Evolutionary conservation across 2,329 filamentous ascomycete species (phyloP).

Genomic region (Paramyrothecium sp.): DNA sequence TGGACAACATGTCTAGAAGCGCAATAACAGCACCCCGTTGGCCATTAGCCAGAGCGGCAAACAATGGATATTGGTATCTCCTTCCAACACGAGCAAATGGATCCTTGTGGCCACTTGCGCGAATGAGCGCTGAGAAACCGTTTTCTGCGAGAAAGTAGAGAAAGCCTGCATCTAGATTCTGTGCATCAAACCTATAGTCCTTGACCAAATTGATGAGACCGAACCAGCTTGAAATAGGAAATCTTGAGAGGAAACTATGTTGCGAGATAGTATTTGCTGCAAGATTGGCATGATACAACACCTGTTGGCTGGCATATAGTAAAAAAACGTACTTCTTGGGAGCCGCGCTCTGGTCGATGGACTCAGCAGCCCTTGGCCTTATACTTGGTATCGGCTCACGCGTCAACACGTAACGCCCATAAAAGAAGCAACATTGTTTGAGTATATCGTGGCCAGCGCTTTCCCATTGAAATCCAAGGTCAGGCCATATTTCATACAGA

Average conservation of each 20-base stretch:
- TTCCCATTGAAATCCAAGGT: constrained; percentile 26
- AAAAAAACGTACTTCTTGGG: neutral
- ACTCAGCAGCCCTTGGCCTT: neutral
- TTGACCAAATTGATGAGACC: constrained; percentile 26
- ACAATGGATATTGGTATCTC: constrained; percentile 30
- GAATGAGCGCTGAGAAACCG: constrained; percentile 24
- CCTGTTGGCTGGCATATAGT: neutral
- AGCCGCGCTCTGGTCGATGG: constrained; percentile 26
- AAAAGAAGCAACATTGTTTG: constrained; percentile 39
- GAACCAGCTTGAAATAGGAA: constrained; percentile 27
- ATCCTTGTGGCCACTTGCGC: constrained; percentile 13
- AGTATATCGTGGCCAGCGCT: constrained; percentile 38
- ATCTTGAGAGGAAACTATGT: constrained; percentile 17
- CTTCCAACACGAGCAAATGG: constrained; percentile 14
- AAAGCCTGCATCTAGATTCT: constrained; percentile 19
- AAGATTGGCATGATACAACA: neutral
- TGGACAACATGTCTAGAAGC: constrained; percentile 14
- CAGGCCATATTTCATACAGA: constrained; percentile 25
- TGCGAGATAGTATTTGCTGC: neutral
- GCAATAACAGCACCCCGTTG: constrained; percentile 20
- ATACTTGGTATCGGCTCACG: neutral
- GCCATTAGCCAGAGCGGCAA: constrained; percentile 30
- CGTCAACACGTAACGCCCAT: constrained; percentile 14
- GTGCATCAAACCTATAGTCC: constrained; percentile 17
- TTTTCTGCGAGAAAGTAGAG: constrained; percentile 34